Base-by-base conservation (phyloP, 176 grass and related monocot genomes). In the Lolium rigidum region DNA sequence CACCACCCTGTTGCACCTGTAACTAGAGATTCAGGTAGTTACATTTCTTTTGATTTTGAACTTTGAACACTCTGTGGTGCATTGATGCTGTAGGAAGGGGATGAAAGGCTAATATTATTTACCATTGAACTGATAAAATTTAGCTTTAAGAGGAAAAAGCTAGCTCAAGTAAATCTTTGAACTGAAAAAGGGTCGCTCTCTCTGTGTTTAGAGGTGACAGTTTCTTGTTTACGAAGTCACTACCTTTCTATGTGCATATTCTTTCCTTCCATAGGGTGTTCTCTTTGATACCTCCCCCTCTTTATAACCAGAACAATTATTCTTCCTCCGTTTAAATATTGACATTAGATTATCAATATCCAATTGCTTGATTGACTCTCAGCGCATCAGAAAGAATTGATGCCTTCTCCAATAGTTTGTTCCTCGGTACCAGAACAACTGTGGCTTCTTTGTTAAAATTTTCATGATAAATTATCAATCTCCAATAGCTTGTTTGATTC, bases 231-330 rank as follows among this genome's bases (percentile, higher is more conserved):
- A 3, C 10, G 84, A 74, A 35, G 6, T 59, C 28, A 48, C 11
- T 25, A 7, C 17, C 24, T 67, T 49, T 37, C 1, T 24, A 38
- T 51, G 18, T 76, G 59, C 50, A 69, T 83, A 81, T 85, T 85
- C 59, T 81, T 89, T 47, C 46, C 46, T 10, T 47, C 46, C 46
- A 47, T 47, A 47, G 9, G 7, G 46, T 47, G 46, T 47, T 10
- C 44, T 47, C 46, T 47, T 9, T 47, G 46, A 47, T 43, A 43
- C 41, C 41, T 43, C 5, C 41, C 41, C 41, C 41, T 43, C 41
- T 43, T 43, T 3, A 43, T 43, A 43, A 43, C 41, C 4, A 43
- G 41, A 8, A 43, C 41, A 7, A 43, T 43, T 43, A 43, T 43
- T 3, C 41, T 43, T 43, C 41, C 4, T 43, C 41, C 8, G 41